These are phyloP conservation scores for Arabidopsis hybrid DNA, from an alignment of 441 rosid genomes.

Conservation along the genomic window DNA sequence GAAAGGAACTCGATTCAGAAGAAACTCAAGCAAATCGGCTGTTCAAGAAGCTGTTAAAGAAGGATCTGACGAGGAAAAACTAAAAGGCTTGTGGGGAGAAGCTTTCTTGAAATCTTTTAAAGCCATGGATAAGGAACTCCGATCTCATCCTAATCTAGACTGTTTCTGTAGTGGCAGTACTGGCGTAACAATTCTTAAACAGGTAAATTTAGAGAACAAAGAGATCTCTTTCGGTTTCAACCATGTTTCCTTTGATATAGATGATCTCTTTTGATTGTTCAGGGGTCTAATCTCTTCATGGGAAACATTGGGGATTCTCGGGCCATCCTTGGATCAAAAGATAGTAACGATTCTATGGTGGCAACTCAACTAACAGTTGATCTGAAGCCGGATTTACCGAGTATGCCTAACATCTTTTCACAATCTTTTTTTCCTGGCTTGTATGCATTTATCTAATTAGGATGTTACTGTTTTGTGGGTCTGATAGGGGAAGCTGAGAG, in stretches of 20 bases:
- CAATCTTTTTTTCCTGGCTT: background rate
- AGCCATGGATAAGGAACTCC: conserved; percentile 94
- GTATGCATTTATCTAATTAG: conserved; percentile 17
- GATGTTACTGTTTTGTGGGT: conserved; percentile 23
- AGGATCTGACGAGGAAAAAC: conserved; percentile 64
- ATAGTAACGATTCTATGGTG: conserved; percentile 70
- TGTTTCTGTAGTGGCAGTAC: conserved; percentile 99
- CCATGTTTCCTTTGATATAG: conserved; percentile 14
- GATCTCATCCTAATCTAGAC: conserved; percentile 86
- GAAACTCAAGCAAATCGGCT: conserved; percentile 59
- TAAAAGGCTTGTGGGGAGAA: conserved; percentile 79
- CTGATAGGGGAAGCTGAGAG: conserved; percentile 92
- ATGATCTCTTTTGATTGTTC: conserved; percentile 19
- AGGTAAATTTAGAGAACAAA: conserved; percentile 52
- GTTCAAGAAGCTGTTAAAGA: conserved; percentile 65
- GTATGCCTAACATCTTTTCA: conserved; percentile 53
- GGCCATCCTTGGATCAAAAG: conserved; percentile 91
- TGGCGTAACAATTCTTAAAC: conserved; percentile 85
- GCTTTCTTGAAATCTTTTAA: conserved; percentile 88
- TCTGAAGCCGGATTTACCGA: conserved; percentile 95
- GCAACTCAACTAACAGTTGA: conserved; percentile 94
- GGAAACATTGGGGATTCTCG: conserved; percentile 97
- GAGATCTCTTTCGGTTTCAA: conserved; percentile 18
- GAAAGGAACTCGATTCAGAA: conserved; percentile 60
- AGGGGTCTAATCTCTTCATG: conserved; percentile 90